phyloP scores from a whole-genome alignment of 441 rosid species.

The Mallotus repandus region DNA sequence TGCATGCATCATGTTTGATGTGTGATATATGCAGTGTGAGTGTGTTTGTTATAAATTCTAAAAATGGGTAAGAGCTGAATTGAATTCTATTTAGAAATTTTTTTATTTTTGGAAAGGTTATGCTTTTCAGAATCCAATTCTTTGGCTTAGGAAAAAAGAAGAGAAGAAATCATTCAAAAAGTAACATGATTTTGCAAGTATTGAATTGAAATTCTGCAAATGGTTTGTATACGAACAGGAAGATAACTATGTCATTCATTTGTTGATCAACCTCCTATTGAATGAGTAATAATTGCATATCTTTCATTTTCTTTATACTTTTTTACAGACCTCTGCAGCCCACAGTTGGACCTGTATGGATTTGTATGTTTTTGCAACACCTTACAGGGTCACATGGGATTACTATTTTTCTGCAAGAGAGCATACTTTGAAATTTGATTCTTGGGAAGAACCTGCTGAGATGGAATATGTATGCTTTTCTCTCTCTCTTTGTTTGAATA shows the following conservation, averaged over 20 bases:
- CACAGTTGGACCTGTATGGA: slow-evolving; percentile 98
- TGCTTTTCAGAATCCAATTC: no score
- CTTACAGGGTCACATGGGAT: slow-evolving; percentile 92
- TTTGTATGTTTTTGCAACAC: slow-evolving; percentile 94
- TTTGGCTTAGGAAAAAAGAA: no score
- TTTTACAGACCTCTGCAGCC: slow-evolving; percentile 69
- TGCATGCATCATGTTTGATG: no score
- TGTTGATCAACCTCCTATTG: not conserved
- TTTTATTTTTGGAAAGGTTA: no score
- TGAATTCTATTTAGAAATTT: no score
- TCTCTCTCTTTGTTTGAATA: not conserved
- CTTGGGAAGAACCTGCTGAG: slow-evolving; percentile 91
- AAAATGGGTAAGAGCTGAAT: no score
- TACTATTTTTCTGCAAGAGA: slow-evolving; percentile 80
- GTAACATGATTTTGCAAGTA: no score
- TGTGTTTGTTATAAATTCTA: not conserved
- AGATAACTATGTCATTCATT: no score
- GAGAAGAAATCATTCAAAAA: no score
- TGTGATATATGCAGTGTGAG: no score
- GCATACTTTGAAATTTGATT: slow-evolving; percentile 73
- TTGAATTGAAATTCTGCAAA: no score
- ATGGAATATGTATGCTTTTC: slow-evolving; percentile 61
- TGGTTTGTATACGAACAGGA: no score
- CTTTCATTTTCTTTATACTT: slow-evolving; percentile 2
- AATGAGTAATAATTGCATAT: not conserved